phyloP scores from a whole-genome alignment of 306 rosid genomes.

The Gleditsia sinensis region DNA sequence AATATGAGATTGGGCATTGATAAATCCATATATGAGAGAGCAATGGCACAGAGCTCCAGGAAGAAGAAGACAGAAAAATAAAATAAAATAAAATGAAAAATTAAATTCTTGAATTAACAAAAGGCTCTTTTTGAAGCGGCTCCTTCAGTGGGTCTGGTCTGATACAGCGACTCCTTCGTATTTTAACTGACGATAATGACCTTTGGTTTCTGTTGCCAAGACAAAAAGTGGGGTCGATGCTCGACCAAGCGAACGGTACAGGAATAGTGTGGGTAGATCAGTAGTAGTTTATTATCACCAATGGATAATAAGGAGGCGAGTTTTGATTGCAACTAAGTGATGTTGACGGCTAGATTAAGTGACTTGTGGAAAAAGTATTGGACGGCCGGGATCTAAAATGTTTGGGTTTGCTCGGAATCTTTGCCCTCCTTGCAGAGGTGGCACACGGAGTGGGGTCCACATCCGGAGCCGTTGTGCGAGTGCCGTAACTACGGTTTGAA shows the following conservation, averaged over 20 bases:
- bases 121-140: conserved; percentile 24
- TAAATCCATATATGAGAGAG: conserved; percentile 31
- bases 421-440: conserved; percentile 29
- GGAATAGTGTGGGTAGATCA: conserved; percentile 38
- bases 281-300: neutral
- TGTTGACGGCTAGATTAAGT: conserved; percentile 36
- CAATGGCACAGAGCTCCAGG: conserved; percentile 39
- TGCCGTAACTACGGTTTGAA: conserved; percentile 36
- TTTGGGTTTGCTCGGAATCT: conserved; percentile 32
- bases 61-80: conserved; percentile 34
- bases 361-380: conserved; percentile 14
- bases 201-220: neutral
- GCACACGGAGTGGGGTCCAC: conserved; percentile 2
- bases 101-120: neutral
- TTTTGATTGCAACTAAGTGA: neutral
- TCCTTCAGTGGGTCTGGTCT: conserved; percentile 20
- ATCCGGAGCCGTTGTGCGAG: conserved; percentile 29
- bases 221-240: neutral
- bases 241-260: conserved; percentile 29
- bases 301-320: neutral
- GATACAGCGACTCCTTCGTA: neutral
- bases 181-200: conserved; percentile 52
- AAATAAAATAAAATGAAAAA: neutral
- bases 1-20: conserved; percentile 25
- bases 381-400: conserved; percentile 13